These are phyloP conservation scores for Boletellus sp. DNA, from an alignment of 1,284 basidiomycete species.

Conservation along the genomic window DNA sequence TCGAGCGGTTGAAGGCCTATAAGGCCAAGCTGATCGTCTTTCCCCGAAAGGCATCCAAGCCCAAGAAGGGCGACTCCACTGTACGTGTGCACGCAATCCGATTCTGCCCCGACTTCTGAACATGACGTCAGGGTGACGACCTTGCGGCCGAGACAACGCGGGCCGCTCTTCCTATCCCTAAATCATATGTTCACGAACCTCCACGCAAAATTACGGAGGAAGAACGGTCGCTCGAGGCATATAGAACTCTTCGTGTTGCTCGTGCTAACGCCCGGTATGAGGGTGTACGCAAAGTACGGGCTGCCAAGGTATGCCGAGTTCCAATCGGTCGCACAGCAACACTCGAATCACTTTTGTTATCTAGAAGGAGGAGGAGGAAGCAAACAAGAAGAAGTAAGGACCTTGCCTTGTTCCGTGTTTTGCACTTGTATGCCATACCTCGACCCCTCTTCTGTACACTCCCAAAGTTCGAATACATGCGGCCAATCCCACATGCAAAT, in stretches of 20 bases:
- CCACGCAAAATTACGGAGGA: constrained; percentile 93
- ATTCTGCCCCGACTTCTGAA: constrained; percentile 3
- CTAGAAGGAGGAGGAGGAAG: constrained; percentile 90
- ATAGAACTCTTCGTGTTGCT: constrained; percentile 83
- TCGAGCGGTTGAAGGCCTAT: constrained; percentile 94
- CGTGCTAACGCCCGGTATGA: constrained; percentile 85
- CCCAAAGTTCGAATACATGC: constrained; percentile 37
- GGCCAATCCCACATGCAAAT: constrained; percentile 26
- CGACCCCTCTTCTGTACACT: constrained; percentile 22
- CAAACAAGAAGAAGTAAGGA: constrained; percentile 84
- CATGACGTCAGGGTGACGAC: constrained; percentile 68
- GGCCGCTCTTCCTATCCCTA: constrained; percentile 65
- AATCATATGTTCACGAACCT: constrained; percentile 68
- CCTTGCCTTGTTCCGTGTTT: not conserved
- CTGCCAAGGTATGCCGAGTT: constrained; percentile 63
- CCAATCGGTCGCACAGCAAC: constrained; percentile 2
- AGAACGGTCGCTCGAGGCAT: constrained; percentile 89
- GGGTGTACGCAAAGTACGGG: constrained; percentile 80
- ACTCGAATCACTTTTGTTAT: constrained; percentile 12
- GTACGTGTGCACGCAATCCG: constrained; percentile 45
- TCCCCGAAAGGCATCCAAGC: constrained; percentile 94
- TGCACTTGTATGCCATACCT: constrained; percentile 8
- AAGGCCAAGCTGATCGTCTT: constrained; percentile 86
- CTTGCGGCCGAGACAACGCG: constrained; percentile 81
- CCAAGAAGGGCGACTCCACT: constrained; percentile 91